These are phyloP conservation scores for Penstemon barbatus DNA, from an alignment of 257 asterid species.

Conservation along the genomic window DNA sequence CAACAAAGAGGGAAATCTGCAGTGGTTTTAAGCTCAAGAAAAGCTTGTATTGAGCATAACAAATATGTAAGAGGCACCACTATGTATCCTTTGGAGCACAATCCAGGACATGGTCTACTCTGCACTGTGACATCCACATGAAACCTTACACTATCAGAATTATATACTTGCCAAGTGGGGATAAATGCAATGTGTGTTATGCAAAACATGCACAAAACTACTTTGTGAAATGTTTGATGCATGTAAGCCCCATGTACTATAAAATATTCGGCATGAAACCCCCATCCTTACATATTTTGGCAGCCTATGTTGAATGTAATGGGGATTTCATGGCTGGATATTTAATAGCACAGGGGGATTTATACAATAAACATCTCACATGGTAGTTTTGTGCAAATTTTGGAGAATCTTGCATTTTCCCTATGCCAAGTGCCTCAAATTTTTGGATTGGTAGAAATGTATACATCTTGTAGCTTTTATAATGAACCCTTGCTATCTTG, in stretches of 20 bases:
- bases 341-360: too few species aligned
- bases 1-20: slow-evolving; percentile 39
- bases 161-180: background rate
- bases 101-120: slow-evolving; percentile 77
- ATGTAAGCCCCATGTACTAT: too few species aligned
- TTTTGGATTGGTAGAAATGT: background rate
- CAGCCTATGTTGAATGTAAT: too few species aligned
- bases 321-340: too few species aligned
- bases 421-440: background rate
- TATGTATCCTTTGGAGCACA: slow-evolving; percentile 87
- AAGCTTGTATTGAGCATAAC: slow-evolving; percentile 59
- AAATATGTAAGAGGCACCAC: slow-evolving; percentile 59
- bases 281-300: too few species aligned
- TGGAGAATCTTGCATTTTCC: too few species aligned
- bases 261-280: too few species aligned
- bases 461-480: slow-evolving; percentile 30
- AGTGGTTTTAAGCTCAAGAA: slow-evolving; percentile 33
- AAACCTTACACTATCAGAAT: slow-evolving; percentile 1
- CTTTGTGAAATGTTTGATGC: too few species aligned
- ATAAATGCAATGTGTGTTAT: too few species aligned
- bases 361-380: too few species aligned
- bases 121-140: slow-evolving; percentile 60
- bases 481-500: slow-evolving; percentile 6
- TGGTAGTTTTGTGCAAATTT: too few species aligned
- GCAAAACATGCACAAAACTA: too few species aligned